Base-by-base conservation (phyloP, 2,329 filamentous ascomycete species). In the Colletotrichum magnum region DNA sequence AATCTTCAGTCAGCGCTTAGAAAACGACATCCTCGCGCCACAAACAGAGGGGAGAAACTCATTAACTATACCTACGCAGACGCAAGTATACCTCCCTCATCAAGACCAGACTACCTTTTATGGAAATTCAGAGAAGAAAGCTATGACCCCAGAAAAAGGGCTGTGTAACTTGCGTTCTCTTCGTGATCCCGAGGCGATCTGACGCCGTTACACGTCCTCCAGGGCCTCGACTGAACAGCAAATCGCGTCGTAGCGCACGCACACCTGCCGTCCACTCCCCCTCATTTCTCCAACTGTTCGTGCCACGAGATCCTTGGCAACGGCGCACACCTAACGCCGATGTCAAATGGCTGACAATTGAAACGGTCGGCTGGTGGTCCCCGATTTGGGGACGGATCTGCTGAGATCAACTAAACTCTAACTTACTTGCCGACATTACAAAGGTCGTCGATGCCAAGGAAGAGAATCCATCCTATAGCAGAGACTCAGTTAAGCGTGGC, bases 291-390 rank as follows among this genome's bases (percentile, higher is more conserved):
- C 53, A 64, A 64, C 53, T 48, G 53, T 64, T 68, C 53, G 64
- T 68, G 60, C 52, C 47, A 64, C 60, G 53, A 52, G 60, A 36
- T 53, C 64, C 59, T 48, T 52, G 60, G 60, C 53, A 53, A 16
- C 32, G 50, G 51, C 52, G n/a, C 50, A 36, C 50, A 36, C 50
- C 53, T 28, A 64, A 68, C 60, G 53, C 39, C 60, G 41, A 64
- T 64, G 60, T 64, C 60, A 68, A 68, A 68, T 68, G 54, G 53
- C 39, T 68, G 60, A 64, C 60, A 64, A 45, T 53, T 58, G 39
- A 68, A 64, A 68, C 53, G 32, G 59, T 68, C 60, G 60, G 65
- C 41, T 26, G 28, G 16, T 48, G 16, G 39, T 48, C 39, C 52
- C 53, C 41, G 41, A 41, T 26, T 48, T 47, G 52, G 64, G 28